Evolutionary conservation across 31 red algal genomes (phyloP).

Genomic region (Porphyra umbilicalis): DNA sequence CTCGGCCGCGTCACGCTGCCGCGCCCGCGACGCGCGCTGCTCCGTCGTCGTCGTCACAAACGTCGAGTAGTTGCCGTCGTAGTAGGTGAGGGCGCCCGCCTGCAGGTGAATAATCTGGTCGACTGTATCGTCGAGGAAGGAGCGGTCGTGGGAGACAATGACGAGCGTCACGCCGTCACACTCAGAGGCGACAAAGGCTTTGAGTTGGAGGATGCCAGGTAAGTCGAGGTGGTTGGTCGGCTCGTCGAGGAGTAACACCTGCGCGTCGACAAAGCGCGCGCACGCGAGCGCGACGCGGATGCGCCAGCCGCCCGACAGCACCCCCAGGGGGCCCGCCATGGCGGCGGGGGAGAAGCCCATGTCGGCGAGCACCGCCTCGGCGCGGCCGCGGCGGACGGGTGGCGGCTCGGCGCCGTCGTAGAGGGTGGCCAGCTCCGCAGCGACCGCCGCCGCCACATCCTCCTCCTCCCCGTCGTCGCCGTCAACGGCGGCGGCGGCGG

Average conservation of each 20-base stretch:
- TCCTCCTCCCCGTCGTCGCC: too few species aligned
- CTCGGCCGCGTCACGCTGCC: background rate
- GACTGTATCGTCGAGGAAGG: conserved; percentile 6
- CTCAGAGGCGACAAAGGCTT: background rate
- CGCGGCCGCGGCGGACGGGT: background rate
- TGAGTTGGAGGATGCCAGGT: background rate
- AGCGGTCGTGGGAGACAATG: background rate
- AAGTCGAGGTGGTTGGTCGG: conserved; percentile 10
- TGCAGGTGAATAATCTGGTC: conserved; percentile 1
- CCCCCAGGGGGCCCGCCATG: background rate
- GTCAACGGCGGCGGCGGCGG: too few species aligned
- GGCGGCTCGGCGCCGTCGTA: background rate
- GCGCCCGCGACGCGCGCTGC: background rate
- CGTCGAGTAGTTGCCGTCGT: background rate
- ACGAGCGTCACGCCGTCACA: conserved; percentile 3
- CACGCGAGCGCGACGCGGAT: conserved; percentile 7
- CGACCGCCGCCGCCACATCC: background rate
- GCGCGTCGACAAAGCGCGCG: conserved; percentile 3
- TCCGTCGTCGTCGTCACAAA: background rate
- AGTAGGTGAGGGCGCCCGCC: background rate
- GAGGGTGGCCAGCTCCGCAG: background rate
- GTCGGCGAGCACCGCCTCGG: background rate
- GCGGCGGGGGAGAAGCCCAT: background rate
- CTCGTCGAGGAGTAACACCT: background rate
- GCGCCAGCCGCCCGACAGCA: conserved; percentile 8